Conservation (phyloP, 176 grass and related monocot species). For the Aegilops longissima region DNA sequence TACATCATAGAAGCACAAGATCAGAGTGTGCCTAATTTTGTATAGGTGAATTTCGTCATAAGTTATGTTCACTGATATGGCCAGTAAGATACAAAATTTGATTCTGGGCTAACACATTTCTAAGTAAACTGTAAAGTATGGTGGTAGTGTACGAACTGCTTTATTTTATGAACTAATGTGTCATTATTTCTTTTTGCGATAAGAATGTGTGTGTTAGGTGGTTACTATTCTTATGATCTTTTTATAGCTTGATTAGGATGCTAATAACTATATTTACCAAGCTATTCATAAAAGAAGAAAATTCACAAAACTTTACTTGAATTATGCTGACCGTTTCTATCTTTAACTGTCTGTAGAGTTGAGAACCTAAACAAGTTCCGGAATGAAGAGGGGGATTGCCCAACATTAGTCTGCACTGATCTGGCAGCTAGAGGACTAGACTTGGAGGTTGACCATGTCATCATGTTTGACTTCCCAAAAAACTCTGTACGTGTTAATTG, state of each 20-base stretch:
- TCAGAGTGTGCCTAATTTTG: not conserved
- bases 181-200: not conserved
- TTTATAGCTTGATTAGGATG: not conserved
- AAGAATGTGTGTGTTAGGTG: not conserved
- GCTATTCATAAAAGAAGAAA: not conserved
- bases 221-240: not conserved
- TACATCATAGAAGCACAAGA: constrained; percentile 2
- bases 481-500: constrained; percentile 73
- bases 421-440: constrained; percentile 95
- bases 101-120: not conserved
- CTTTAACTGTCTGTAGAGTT: constrained; percentile 63
- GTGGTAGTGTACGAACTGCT: not conserved
- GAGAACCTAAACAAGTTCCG: constrained; percentile 96
- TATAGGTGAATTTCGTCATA: not conserved
- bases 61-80: not conserved
- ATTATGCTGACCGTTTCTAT: not conserved
- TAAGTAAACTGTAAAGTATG: not conserved
- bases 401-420: constrained; percentile 93
- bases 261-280: not conserved
- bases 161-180: not conserved
- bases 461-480: constrained; percentile 95
- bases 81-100: not conserved
- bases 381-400: constrained; percentile 96
- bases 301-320: not conserved
- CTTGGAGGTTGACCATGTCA: constrained; percentile 96